Evolutionary conservation across 352 stramenopile species (phyloP).

Genomic region (Globisporangium solare): DNA sequence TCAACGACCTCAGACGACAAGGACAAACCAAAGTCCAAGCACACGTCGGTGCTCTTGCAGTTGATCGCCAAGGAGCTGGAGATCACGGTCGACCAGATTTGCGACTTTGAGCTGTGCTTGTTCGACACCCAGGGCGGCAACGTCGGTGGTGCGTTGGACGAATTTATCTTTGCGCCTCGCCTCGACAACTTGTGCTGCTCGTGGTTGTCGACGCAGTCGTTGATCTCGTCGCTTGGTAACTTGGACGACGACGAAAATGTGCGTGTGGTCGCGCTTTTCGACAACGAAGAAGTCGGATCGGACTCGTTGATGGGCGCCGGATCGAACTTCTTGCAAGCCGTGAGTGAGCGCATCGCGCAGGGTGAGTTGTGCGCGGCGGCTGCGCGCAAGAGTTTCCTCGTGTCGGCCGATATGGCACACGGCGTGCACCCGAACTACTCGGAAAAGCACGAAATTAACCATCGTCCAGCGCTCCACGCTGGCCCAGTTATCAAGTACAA

Average conservation of each 20-base stretch:
- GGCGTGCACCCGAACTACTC: conserved; percentile 97
- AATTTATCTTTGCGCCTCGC: conserved; percentile 96
- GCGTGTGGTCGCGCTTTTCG: conserved; percentile 56
- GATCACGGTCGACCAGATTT: conserved; percentile 85
- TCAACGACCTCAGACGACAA: conserved; percentile 41
- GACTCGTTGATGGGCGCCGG: conserved; percentile 82
- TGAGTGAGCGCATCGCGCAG: conserved; percentile 54
- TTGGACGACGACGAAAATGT: conserved; percentile 79
- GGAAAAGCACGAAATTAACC: conserved; percentile 93
- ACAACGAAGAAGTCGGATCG: conserved; percentile 96
- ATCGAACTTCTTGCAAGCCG: conserved; percentile 75
- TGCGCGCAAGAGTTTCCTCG: conserved; percentile 67
- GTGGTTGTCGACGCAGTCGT: conserved; percentile 86
- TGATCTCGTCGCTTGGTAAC: conserved; percentile 76
- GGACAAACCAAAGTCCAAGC: conserved; percentile 67
- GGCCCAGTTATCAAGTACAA: conserved; percentile 99
- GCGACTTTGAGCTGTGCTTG: conserved; percentile 96
- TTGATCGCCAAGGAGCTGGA: conserved; percentile 90
- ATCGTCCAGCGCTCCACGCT: conserved; percentile 88
- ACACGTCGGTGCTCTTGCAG: conserved; percentile 91
- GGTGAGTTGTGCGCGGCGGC: conserved; percentile 49
- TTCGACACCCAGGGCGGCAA: conserved; percentile 94
- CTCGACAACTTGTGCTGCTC: conserved; percentile 97
- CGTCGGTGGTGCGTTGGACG: conserved; percentile 88
- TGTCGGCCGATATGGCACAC: conserved; percentile 97